phyloP scores from a whole-genome alignment of 2,329 filamentous ascomycete species.

The Aspergillus fischeri region DNA sequence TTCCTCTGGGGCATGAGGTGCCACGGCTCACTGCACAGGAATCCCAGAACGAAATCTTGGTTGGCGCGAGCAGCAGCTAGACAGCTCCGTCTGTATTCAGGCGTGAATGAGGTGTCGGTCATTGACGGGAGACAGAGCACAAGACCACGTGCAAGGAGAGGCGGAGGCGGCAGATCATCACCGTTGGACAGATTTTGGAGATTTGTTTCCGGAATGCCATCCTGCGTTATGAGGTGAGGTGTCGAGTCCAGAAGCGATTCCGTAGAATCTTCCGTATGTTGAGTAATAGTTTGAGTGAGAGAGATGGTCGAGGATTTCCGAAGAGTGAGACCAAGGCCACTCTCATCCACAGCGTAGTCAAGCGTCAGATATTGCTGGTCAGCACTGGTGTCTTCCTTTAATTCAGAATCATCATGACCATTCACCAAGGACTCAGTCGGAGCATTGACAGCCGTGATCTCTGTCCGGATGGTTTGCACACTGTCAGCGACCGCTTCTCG shows the following conservation, averaged over 20 bases:
- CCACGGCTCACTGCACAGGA: slow-evolving; percentile 34
- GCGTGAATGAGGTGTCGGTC: slow-evolving; percentile 27
- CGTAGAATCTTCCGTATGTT: slow-evolving; percentile 30
- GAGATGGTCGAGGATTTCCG: slow-evolving; percentile 41
- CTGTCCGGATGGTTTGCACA: slow-evolving; percentile 37
- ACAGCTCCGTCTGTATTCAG: slow-evolving; percentile 32
- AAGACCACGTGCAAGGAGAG: slow-evolving; percentile 34
- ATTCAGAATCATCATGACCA: slow-evolving; percentile 7
- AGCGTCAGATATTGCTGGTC: slow-evolving; percentile 22
- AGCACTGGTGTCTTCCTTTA: slow-evolving; percentile 7
- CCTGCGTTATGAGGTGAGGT: slow-evolving; percentile 4
- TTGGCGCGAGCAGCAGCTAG: slow-evolving; percentile 38
- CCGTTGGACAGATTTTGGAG: slow-evolving; percentile 14
- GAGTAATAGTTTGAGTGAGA: slow-evolving; percentile 37
- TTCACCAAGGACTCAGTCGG: slow-evolving; percentile 13
- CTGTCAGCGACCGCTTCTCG: slow-evolving; percentile 38
- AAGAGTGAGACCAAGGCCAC: slow-evolving; percentile 18
- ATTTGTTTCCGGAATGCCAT: slow-evolving; percentile 6
- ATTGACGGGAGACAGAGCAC: slow-evolving; percentile 33
- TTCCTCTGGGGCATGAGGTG: slow-evolving; percentile 27
- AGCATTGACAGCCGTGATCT: slow-evolving; percentile 32
- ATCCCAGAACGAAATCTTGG: slow-evolving; percentile 39
- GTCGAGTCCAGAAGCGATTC: slow-evolving; percentile 12
- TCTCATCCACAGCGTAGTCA: slow-evolving; percentile 17
- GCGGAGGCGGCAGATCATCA: slow-evolving; percentile 28